Evolutionary conservation across 1,284 basidiomycete genomes (phyloP).

Genomic region (Cutaneotrichosporon spelunceum): DNA sequence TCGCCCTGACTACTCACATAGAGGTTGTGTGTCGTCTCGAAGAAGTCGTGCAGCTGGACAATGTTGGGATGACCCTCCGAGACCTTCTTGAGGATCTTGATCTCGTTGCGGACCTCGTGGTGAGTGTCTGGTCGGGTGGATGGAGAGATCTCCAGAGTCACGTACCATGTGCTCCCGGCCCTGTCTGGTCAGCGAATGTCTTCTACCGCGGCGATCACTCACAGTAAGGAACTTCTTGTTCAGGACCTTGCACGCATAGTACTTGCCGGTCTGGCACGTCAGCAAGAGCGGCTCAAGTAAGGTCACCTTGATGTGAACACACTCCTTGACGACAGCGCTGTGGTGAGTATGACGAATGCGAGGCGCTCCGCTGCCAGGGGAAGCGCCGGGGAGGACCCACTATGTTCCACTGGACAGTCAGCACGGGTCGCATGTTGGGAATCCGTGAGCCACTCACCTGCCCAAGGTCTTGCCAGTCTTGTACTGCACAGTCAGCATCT

Average conservation of each 20-base stretch:
- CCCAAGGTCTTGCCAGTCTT: conserved; percentile 89
- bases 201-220: conserved; percentile 19
- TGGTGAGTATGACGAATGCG: conserved; percentile 13
- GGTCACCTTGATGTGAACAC: conserved; percentile 89
- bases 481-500: conserved; percentile 58
- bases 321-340: conserved; percentile 66
- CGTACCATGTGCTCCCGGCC: conserved; percentile 82
- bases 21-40: conserved; percentile 94
- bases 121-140: neutral
- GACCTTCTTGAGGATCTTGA: conserved; percentile 88
- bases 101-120: conserved; percentile 87
- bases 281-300: neutral
- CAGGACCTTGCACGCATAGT: conserved; percentile 57
- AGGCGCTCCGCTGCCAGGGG: neutral
- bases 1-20: conserved; percentile 54
- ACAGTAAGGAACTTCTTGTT: conserved; percentile 92
- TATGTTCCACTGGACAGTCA: conserved; percentile 46
- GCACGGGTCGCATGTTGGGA: neutral
- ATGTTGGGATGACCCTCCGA: conserved; percentile 87
- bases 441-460: conserved; percentile 72
- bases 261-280: conserved; percentile 52
- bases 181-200: conserved; percentile 43
- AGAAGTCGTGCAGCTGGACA: conserved; percentile 92
- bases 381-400: conserved; percentile 19
- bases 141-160: neutral